Evolutionary conservation across 257 asterid genomes (phyloP).

Genomic region (Mentha longifolia): DNA sequence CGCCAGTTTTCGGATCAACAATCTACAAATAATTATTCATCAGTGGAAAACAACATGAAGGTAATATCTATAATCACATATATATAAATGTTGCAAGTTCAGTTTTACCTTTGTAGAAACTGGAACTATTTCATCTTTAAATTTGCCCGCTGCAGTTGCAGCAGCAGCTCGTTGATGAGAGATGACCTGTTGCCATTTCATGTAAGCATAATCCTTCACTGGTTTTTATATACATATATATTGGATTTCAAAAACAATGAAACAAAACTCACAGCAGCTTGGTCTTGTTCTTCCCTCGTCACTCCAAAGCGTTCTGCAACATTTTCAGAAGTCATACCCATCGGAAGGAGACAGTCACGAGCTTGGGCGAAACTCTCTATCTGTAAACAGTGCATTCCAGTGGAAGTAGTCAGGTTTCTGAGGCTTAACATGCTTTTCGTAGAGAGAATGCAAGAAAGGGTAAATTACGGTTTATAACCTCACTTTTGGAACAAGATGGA

Average conservation of each 20-base stretch:
- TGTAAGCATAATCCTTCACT: conserved; percentile 19
- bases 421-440: conserved; percentile 3
- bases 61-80: neutral
- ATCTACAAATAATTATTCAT: conserved; percentile 47
- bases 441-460: neutral
- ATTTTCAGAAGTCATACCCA: conserved; percentile 93
- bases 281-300: conserved; percentile 88
- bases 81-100: neutral
- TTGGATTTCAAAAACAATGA: neutral
- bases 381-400: conserved; percentile 43
- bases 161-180: conserved; percentile 95
- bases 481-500: too few species aligned
- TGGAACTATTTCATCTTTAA: conserved; percentile 86
- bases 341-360: conserved; percentile 89
- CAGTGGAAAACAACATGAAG: conserved; percentile 5
- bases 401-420: conserved; percentile 17
- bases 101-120: conserved; percentile 74
- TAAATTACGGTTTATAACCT: too few species aligned
- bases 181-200: conserved; percentile 53
- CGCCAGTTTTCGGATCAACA: conserved; percentile 71
- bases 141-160: conserved; percentile 83
- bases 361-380: conserved; percentile 64
- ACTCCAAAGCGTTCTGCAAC: conserved; percentile 86
- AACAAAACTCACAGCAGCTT: conserved; percentile 73
- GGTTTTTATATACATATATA: neutral